Evolutionary conservation across 139 green algal genomes (phyloP), one percentile per base, ranked within the genome.

Genomic region (Auxenochlorella pyrenoidosa): DNA sequence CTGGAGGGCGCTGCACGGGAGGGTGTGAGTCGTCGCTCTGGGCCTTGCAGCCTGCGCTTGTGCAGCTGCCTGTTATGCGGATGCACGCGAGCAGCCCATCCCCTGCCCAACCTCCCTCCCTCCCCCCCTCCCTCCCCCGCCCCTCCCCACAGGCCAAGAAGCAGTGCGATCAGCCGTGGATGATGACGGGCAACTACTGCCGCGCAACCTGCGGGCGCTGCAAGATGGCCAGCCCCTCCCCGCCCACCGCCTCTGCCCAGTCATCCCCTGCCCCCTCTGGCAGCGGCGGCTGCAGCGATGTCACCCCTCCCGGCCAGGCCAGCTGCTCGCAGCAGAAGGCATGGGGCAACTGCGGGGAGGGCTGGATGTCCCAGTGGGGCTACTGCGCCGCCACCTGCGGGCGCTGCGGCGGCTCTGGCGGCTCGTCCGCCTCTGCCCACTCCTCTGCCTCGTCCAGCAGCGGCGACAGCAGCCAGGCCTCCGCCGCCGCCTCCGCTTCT

Each of bases 261-360:
- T 63, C 54, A 4, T 63, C n/a, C n/a, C n/a, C 54, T 63, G 54
- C 54, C 54, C 18, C 54, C 72, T 54, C 73, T 40, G 32, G 34
- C 51, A 26, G 58, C 65, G 51, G 41, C 79, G 28, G 66, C 63
- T 91, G 88, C 75, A 40, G 30, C 36, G 88, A 91, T 63, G 66
- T n/a, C 36, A 16, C 82, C 5, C 88, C 88, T 15, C 32, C 43
- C 28, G 82, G 59, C 22, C 44, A 47, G 22, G 36, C 32, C 32
- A 77, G 68, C 79, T 92, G 90, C 68, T 18, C 81, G 36, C 86
- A 91, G 83, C 90, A 93, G 83, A 63, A 87, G 68, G 70, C 79
- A 40, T 92, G 84, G 58, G 91, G 91, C 83, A 90, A 90, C 71
- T 94, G 91, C 75, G 19, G 47, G 2, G 38, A 87, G 15, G 28